Percentiles rank a stretch among this genome's conserved stretches.
phyloP scores from a whole-genome alignment of 768 basidiomycete genomes.

The Amanita rubescens region DNA sequence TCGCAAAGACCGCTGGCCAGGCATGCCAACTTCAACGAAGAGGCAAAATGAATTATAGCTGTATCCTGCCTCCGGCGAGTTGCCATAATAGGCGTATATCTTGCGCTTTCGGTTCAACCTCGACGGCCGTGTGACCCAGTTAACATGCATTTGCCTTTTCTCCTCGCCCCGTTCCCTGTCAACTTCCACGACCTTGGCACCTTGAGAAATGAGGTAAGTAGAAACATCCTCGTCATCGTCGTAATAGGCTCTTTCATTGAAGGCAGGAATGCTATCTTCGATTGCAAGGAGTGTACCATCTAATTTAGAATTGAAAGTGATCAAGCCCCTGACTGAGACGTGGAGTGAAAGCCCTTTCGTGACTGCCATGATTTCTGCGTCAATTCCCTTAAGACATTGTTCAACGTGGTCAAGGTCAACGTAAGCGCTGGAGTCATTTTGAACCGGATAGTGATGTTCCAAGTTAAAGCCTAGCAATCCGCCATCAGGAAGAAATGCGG shows the following conservation, averaged over 20 bases:
- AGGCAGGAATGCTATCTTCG: background rate
- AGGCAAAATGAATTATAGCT: background rate
- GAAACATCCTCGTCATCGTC: background rate
- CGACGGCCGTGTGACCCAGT: too few relatives aligned
- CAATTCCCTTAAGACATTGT: background rate
- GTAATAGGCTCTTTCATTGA: background rate
- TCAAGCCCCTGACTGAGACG: background rate
- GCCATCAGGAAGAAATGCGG: conserved; percentile 22
- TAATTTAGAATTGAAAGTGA: background rate
- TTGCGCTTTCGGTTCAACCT: background rate
- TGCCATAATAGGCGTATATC: too few relatives aligned
- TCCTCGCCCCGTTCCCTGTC: too few relatives aligned
- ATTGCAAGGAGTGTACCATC: background rate
- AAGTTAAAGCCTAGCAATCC: conserved; percentile 22
- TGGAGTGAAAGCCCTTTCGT: background rate
- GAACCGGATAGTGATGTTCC: conserved; percentile 25
- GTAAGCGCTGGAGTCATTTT: background rate
- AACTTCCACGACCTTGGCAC: too few relatives aligned
- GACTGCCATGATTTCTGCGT: background rate
- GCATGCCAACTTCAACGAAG: background rate
- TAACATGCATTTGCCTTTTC: too few relatives aligned
- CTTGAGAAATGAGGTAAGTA: too few relatives aligned
- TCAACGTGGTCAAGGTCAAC: background rate
- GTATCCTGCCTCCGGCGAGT: background rate
- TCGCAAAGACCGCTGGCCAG: background rate